Evolutionary conservation across 2,329 filamentous ascomycete genomes (phyloP).

Genomic region (Fusarium floridanum): DNA sequence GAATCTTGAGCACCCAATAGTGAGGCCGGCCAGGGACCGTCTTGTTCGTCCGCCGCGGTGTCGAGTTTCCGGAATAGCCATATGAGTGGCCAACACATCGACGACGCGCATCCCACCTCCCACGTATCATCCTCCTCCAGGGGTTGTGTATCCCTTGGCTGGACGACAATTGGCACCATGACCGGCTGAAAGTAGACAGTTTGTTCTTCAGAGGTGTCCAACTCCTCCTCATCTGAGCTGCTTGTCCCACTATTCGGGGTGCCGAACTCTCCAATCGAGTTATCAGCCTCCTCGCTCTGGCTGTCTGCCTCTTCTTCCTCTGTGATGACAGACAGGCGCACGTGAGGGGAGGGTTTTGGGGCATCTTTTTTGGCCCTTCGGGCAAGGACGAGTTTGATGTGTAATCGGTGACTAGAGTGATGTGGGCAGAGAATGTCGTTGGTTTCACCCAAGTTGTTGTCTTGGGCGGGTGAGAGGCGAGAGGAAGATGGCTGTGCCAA

Average conservation of each 20-base stretch:
- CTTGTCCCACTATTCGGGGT: neutral
- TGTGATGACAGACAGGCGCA: neutral
- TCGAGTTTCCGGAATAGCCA: neutral
- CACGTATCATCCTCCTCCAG: neutral
- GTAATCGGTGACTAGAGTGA: neutral
- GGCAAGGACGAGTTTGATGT: neutral
- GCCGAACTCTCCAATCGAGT: neutral
- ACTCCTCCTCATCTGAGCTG: neutral
- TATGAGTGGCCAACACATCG: neutral
- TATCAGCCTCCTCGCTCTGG: neutral
- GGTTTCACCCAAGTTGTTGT: neutral
- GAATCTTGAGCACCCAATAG: neutral
- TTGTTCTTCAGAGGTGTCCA: neutral
- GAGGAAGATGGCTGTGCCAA: neutral
- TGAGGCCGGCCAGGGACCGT: neutral
- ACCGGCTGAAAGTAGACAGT: neutral
- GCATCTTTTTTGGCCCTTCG: neutral
- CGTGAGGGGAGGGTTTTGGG: neutral
- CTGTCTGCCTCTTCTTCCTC: neutral
- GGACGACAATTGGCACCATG: neutral
- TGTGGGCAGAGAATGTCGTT: neutral
- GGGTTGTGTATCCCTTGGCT: neutral
- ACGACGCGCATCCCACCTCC: neutral
- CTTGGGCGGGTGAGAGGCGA: too few species aligned
- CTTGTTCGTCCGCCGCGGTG: neutral